Conservation (phyloP, 2,329 filamentous ascomycete species). For the Lasiodiplodia theobromae region DNA sequence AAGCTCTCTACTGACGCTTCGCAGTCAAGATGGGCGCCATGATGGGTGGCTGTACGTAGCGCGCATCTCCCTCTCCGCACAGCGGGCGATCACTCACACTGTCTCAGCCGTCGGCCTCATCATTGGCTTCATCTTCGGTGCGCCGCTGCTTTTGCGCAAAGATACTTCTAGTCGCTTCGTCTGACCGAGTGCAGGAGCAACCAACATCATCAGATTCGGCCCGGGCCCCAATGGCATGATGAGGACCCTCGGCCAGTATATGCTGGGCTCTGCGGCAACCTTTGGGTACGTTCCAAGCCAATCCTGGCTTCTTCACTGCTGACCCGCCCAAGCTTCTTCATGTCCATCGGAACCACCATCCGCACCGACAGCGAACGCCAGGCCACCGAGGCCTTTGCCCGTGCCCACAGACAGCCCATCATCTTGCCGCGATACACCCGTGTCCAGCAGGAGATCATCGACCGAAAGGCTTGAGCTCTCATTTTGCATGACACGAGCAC, state of each 20-base stretch:
- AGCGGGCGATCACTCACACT: slow-evolving; percentile 34
- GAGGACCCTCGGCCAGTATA: slow-evolving; percentile 94
- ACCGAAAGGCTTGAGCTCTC: slow-evolving; percentile 5
- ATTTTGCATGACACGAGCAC: background rate
- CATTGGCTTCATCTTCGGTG: slow-evolving; percentile 98
- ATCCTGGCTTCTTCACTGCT: background rate
- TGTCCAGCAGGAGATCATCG: slow-evolving; percentile 23
- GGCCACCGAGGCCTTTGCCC: slow-evolving; percentile 76
- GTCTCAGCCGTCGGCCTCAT: slow-evolving; percentile 85
- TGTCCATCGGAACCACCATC: slow-evolving; percentile 97
- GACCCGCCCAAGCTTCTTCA: slow-evolving; percentile 76
- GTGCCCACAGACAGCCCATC: slow-evolving; percentile 73
- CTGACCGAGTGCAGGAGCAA: slow-evolving; percentile 67
- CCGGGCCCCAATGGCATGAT: slow-evolving; percentile 93
- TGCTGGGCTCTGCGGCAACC: slow-evolving; percentile 91
- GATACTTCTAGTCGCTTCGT: slow-evolving; percentile 28
- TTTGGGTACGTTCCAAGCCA: slow-evolving; percentile 69
- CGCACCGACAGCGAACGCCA: slow-evolving; percentile 86
- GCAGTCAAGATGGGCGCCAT: slow-evolving; percentile 97
- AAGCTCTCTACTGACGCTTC: slow-evolving; percentile 42
- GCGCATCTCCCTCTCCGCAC: slow-evolving; percentile 26
- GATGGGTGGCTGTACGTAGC: slow-evolving; percentile 92
- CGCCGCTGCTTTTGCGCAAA: slow-evolving; percentile 35
- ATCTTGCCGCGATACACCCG: slow-evolving; percentile 55
- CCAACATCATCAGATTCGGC: slow-evolving; percentile 94